A percentile compares a stretch with the other conserved stretches of the same genome.
These are phyloP conservation scores for Alternaria atra DNA, from an alignment of 2,329 filamentous ascomycete genomes.

Conservation along the genomic window DNA sequence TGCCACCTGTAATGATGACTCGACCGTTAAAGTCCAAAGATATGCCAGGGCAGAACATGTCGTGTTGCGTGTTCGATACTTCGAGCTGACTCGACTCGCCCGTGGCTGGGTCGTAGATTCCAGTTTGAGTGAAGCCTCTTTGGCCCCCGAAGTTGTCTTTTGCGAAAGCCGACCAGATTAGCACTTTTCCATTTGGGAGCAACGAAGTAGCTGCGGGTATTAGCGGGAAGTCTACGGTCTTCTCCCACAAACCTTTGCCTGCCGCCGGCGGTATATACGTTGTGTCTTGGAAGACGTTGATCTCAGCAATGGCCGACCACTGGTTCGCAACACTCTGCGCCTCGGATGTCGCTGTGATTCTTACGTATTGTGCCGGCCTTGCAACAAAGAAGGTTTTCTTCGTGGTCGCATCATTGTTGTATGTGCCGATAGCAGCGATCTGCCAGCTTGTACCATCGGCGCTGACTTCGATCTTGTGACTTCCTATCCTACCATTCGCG, in stretches of 20 bases:
- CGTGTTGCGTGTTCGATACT: conserved; percentile 58
- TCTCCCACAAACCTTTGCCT: conserved; percentile 35
- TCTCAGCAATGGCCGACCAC: conserved; percentile 34
- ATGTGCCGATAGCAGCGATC: conserved; percentile 35
- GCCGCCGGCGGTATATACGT: conserved; percentile 24
- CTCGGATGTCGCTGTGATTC: conserved; percentile 35
- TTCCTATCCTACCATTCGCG: conserved; percentile 50
- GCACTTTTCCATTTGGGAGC: conserved; percentile 35
- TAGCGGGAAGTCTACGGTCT: conserved; percentile 41
- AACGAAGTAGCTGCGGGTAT: conserved; percentile 37
- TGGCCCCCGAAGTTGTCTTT: conserved; percentile 30
- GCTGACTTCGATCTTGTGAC: conserved; percentile 46
- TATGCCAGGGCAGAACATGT: conserved; percentile 68
- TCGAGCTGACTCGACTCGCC: conserved; percentile 31
- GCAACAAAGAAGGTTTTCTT: conserved; percentile 38
- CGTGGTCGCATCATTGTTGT: conserved; percentile 31
- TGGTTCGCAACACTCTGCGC: conserved; percentile 29
- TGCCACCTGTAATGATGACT: conserved; percentile 65
- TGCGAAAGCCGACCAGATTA: conserved; percentile 35
- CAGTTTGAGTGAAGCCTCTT: conserved; percentile 42
- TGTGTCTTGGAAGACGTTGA: conserved; percentile 38
- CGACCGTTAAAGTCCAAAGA: conserved; percentile 58
- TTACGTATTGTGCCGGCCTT: conserved; percentile 33
- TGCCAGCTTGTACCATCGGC: conserved; percentile 41
- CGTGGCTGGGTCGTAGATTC: conserved; percentile 42